Conservation (phyloP, 1,139 yeast species). For the Yamadazyma pseudoaaseri region DNA sequence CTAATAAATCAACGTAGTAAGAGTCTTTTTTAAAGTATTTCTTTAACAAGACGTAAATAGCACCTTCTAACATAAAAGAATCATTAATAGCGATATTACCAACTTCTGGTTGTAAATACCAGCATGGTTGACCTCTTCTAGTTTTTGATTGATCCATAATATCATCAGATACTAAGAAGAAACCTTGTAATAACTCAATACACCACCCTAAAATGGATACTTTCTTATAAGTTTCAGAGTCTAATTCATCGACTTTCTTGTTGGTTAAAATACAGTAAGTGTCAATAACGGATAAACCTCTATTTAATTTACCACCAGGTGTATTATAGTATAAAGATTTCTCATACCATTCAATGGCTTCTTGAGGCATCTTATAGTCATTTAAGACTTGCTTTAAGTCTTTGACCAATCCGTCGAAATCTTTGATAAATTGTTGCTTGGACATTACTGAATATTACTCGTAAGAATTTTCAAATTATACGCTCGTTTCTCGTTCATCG, state of each 20-base stretch:
- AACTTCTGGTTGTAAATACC: conserved; percentile 83
- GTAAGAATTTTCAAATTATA: background rate
- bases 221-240: conserved; percentile 69
- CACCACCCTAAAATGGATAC: conserved; percentile 96
- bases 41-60: conserved; percentile 85
- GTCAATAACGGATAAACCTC: conserved; percentile 95
- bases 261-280: conserved; percentile 80
- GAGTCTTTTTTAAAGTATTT: conserved; percentile 79
- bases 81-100: conserved; percentile 96
- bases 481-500: background rate
- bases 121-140: conserved; percentile 98
- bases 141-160: conserved; percentile 98
- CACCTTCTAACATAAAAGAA: conserved; percentile 94
- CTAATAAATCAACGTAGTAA: conserved; percentile 87
- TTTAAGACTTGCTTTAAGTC: conserved; percentile 67
- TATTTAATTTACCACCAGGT: conserved; percentile 94
- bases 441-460: conserved; percentile 3
- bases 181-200: conserved; percentile 92
- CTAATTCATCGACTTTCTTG: conserved; percentile 56
- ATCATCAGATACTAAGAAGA: conserved; percentile 96
- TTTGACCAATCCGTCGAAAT: conserved; percentile 75
- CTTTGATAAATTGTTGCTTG: conserved; percentile 51
- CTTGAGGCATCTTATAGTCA: conserved; percentile 78
- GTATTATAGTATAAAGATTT: conserved; percentile 79
- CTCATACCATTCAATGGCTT: conserved; percentile 85